A percentile compares a stretch with the other conserved stretches of the same genome.
Evolutionary conservation across 116 monocot species (phyloP).

Genomic region (Cymodocea nodosa): DNA sequence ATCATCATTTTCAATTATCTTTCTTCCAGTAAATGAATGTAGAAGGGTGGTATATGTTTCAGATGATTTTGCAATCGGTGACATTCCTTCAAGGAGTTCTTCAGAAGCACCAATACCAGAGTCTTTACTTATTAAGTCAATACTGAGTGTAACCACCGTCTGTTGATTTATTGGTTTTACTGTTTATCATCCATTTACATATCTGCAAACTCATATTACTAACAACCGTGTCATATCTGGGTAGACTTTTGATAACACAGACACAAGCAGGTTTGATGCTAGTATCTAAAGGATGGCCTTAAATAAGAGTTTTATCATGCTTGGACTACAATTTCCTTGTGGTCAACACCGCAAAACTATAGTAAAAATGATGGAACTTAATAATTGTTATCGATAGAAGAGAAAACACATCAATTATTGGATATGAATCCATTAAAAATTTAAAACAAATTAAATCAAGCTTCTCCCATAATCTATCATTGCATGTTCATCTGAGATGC

Average conservation of each 20-base stretch:
- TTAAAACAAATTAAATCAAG: too few relatives aligned
- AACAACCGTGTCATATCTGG: neutral
- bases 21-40: conserved; percentile 66
- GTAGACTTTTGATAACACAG: neutral
- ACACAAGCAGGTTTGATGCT: neutral
- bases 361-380: too few relatives aligned
- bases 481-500: too few relatives aligned
- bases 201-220: conserved; percentile 39
- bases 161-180: conserved; percentile 44
- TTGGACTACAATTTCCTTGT: too few relatives aligned
- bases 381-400: too few relatives aligned
- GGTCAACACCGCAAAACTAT: too few relatives aligned
- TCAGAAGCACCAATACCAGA: conserved; percentile 74
- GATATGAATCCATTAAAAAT: too few relatives aligned
- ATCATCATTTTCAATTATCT: conserved; percentile 31
- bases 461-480: too few relatives aligned
- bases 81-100: conserved; percentile 80
- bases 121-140: conserved; percentile 79
- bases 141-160: conserved; percentile 65
- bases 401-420: too few relatives aligned
- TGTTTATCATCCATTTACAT: conserved; percentile 84
- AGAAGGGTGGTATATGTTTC: conserved; percentile 74
- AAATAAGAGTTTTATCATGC: too few relatives aligned
- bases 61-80: conserved; percentile 38
- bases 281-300: neutral